Base-by-base conservation (phyloP, 1,284 basidiomycete genomes). In the Cryptococcus neoformans region DNA sequence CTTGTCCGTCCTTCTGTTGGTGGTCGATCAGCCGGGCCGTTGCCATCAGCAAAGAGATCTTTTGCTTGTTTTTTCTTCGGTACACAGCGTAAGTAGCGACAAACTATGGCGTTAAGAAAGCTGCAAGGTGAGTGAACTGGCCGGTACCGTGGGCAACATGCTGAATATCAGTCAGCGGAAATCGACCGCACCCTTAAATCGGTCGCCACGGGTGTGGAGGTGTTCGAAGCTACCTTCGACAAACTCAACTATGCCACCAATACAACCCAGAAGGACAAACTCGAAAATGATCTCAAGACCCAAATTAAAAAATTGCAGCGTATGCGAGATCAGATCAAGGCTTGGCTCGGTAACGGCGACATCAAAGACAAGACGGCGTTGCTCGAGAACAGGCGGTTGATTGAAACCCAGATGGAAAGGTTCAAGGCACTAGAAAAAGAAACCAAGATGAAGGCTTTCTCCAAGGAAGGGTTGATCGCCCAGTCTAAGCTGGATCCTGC, bases 381-480 rank as follows among this genome's bases (percentile, higher is more conserved):
- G 67, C 80, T 96, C 70, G 95, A 99, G 55, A 94, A 96, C 81
- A 85, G 96, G 66, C 89, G 87, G 77, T 81, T 98, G 63, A 99
- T 99, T 75, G 96, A 99, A 81, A 96, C 92, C 69, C 96, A 99
- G 96, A 99, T 99, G 96, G 96, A 99, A 81, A 92, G 92, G 73
- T 99, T 99, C 85, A 99, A 99, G 74, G 95, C 95, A 28, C 92
- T 92, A 79, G 96, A 99, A 81, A 99, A 99, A 81, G 96, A 99
- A 80, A 98, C 99, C 93, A 99, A 99, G 84, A 99, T 96, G 62
- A 99, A 99, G 77, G 96, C 96, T 0, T 99, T 99, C 80, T 98
- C 94, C 37, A 99, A 99, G 78, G 96, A 98, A 78, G 96, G 96
- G 40, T 84, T 99, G 39, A 97, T 90, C 62, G 92, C 94, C 56